Percentiles rank a stretch among this genome's conserved stretches.
phyloP scores from a whole-genome alignment of 2,329 filamentous ascomycete species.

The Arthroderma uncinatum region DNA sequence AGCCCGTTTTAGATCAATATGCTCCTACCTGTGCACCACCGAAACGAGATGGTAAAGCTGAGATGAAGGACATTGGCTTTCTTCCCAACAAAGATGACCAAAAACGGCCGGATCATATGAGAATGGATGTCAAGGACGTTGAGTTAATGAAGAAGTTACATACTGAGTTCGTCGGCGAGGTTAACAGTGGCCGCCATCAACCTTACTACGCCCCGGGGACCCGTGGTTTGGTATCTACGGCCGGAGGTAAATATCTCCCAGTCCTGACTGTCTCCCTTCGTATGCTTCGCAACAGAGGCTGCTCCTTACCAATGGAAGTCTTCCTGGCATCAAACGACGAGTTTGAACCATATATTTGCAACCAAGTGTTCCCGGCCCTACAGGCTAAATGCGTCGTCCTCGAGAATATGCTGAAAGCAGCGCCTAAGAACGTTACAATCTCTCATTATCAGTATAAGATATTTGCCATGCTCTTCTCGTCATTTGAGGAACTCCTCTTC shows the following conservation, averaged over 20 bases:
- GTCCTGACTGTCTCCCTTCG: conserved; percentile 36
- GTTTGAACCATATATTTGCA: conserved; percentile 35
- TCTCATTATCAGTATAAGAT: conserved; percentile 39
- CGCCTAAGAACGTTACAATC: conserved; percentile 24
- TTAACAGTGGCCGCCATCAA: conserved; percentile 14
- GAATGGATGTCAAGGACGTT: conserved; percentile 23
- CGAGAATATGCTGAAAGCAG: conserved; percentile 30
- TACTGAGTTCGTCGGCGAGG: conserved; percentile 24
- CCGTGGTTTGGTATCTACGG: conserved; percentile 29
- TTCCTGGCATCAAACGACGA: conserved; percentile 34
- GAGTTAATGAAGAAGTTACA: conserved; percentile 27
- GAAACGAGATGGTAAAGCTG: conserved; percentile 19
- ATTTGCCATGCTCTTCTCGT: conserved; percentile 40
- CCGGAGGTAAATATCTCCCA: conserved; percentile 34
- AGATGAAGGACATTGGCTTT: conserved; percentile 18
- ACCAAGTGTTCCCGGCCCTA: conserved; percentile 33
- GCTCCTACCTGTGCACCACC: conserved; percentile 23
- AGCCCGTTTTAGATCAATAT: conserved; percentile 23
- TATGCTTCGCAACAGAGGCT: conserved; percentile 37
- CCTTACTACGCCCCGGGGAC: conserved; percentile 17
- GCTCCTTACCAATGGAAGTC: conserved; percentile 36
- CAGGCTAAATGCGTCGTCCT: conserved; percentile 37
- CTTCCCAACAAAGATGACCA: conserved; percentile 19
- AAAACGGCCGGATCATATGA: conserved; percentile 24
- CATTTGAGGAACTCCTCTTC: conserved; percentile 41